phyloP scores from a whole-genome alignment of 306 rosid species.

The Fragaria vesca region DNA sequence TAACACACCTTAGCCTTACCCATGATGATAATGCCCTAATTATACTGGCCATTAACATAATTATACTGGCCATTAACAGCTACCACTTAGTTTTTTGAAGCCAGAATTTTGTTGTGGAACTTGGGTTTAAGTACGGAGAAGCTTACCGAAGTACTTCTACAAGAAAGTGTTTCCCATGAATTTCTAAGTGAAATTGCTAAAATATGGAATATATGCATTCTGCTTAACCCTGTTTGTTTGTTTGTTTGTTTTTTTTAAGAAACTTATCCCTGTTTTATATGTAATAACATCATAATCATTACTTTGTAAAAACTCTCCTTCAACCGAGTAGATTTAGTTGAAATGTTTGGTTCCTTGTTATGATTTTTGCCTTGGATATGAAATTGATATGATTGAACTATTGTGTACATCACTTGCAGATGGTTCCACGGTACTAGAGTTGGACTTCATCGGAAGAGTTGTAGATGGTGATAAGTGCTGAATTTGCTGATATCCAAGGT shows the following conservation, averaged over 20 bases:
- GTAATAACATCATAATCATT: background rate
- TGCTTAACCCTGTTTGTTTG: background rate
- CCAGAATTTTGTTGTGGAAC: background rate
- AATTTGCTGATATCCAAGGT: slow-evolving; percentile 6
- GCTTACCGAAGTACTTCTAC: background rate
- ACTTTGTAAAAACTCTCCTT: background rate
- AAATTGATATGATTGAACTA: background rate
- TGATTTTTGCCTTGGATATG: slow-evolving; percentile 12
- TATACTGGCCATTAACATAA: background rate
- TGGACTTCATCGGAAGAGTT: slow-evolving; percentile 12
- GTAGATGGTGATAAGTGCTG: background rate
- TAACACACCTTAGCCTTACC: too few relatives aligned
- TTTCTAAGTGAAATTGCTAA: background rate
- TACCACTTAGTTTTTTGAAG: background rate
- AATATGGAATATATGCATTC: background rate
- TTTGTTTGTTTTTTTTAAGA: too few relatives aligned
- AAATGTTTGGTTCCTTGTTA: slow-evolving; percentile 10
- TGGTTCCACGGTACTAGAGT: background rate
- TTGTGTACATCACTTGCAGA: slow-evolving; percentile 26
- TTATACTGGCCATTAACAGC: background rate
- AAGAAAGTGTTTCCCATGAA: background rate
- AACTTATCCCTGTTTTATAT: background rate
- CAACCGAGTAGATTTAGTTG: background rate
- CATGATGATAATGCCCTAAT: background rate
- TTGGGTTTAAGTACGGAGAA: background rate